A percentile compares a stretch with the other conserved stretches of the same genome.
Evolutionary conservation across 2,329 filamentous ascomycete genomes (phyloP).

Genomic region (Fusarium sp.): DNA sequence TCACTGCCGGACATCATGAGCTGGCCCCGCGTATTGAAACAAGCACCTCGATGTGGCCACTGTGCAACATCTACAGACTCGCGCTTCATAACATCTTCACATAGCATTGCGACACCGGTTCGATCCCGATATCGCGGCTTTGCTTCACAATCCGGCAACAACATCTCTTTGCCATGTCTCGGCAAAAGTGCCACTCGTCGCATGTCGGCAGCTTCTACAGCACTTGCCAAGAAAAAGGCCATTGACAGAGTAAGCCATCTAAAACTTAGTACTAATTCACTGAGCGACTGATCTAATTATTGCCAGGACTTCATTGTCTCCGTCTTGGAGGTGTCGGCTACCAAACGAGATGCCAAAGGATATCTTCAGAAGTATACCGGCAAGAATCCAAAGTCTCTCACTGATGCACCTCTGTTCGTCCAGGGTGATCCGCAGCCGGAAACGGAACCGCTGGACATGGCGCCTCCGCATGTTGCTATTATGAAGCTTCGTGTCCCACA

Average conservation of each 20-base stretch:
- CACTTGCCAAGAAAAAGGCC: conserved; percentile 45
- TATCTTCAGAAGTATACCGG: conserved; percentile 85
- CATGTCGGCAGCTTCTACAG: conserved; percentile 44
- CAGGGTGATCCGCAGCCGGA: conserved; percentile 43
- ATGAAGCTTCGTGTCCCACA: conserved; percentile 85
- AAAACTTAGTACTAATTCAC: neutral
- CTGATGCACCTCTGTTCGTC: conserved; percentile 47
- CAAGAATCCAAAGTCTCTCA: conserved; percentile 42
- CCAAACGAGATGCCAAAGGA: conserved; percentile 89
- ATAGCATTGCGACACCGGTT: neutral
- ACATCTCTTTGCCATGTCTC: conserved; percentile 8
- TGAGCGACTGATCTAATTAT: conserved; percentile 13
- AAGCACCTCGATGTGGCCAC: conserved; percentile 44
- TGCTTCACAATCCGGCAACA: conserved; percentile 21
- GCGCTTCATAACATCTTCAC: neutral
- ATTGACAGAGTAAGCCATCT: conserved; percentile 45
- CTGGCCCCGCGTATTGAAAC: conserved; percentile 52
- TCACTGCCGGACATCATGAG: conserved; percentile 49
- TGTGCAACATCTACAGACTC: conserved; percentile 20
- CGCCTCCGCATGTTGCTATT: conserved; percentile 73
- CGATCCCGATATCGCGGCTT: conserved; percentile 21
- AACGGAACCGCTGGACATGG: conserved; percentile 19
- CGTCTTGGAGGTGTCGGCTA: conserved; percentile 86
- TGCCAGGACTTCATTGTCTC: conserved; percentile 83
- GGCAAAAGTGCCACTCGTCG: conserved; percentile 34